Evolutionary conservation across 2,329 filamentous ascomycete genomes (phyloP), one percentile per base, ranked within the genome.

Genomic region (Pseudogymnoascus destructans): DNA sequence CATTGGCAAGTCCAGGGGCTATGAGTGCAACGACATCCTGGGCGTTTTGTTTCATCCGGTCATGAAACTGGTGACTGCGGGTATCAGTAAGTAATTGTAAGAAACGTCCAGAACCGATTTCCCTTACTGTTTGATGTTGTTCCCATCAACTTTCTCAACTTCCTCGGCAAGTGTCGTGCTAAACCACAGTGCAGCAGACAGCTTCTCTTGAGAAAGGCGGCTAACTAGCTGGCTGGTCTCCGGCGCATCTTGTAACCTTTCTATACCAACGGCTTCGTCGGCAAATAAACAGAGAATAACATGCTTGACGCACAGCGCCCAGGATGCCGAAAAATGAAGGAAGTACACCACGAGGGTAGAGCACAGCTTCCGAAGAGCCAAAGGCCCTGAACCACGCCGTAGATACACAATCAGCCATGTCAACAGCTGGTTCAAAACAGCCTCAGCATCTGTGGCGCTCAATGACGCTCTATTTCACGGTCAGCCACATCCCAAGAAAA

Each of bases 291-390:
- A 86, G 58, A 78, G 73, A 36, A 82, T 66, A n/a, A 89, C 71
- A 65, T 86, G 83, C 35, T 75, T 76, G 32, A 89, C 70, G 61
- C 84, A 87, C 56, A 73, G 73, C n/a, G 75, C 73, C 86, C 87
- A 92, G 5, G 79, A 73, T 9, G 77, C 72, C 9, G 86, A 80
- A 61, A 87, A 86, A 59, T 85, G 85, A 30, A 88, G 75, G 66
- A 87, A 90, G 67, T 85, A 89, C 17, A 85, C 85, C 13, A 86
- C 84, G 5, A 92, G 72, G 5, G 86, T 86, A n/a, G 86, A 85
- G 63, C 85, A 87, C 21, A 92, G 75, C 71, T 93, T 93, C 64
- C 82, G 81, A 17, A 81, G 75, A 5, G 89, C 85, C 57, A 89
- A 75, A 3, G 77, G 73, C 2, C 79, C 78, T 4, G 77, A 77